Conservation (phyloP, 805 yeast species). For the Maudiozyma pseudohumilis region DNA sequence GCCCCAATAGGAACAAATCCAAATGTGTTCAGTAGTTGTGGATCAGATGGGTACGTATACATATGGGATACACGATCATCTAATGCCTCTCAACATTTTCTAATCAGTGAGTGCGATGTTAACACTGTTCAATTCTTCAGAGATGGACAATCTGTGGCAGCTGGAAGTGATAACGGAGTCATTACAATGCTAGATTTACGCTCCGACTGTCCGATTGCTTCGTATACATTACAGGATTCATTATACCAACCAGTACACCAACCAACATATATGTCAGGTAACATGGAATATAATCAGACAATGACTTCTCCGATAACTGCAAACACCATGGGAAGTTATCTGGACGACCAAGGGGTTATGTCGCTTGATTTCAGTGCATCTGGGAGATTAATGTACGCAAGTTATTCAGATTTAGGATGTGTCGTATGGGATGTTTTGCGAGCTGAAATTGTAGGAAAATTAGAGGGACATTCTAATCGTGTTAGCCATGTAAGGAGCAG, state of each 20-base stretch:
- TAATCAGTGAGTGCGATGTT: slow-evolving; percentile 54
- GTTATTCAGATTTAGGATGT: slow-evolving; percentile 69
- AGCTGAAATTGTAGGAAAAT: slow-evolving; percentile 51
- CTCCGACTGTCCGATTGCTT: slow-evolving; percentile 58
- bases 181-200: slow-evolving; percentile 66
- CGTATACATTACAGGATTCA: slow-evolving; percentile 31
- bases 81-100: slow-evolving; percentile 40
- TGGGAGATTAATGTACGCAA: slow-evolving; percentile 64
- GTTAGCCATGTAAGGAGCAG: slow-evolving; percentile 56
- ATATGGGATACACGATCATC: slow-evolving; percentile 56
- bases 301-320: slow-evolving; percentile 13
- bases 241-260: slow-evolving; percentile 9
- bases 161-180: slow-evolving; percentile 74
- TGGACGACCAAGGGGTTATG: slow-evolving; percentile 59
- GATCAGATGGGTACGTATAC: slow-evolving; percentile 59
- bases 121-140: slow-evolving; percentile 55
- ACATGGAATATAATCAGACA: slow-evolving; percentile 19
- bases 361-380: slow-evolving; percentile 65
- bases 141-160: slow-evolving; percentile 56
- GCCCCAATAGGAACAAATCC: slow-evolving; percentile 17
- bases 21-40: slow-evolving; percentile 45
- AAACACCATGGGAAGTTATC: slow-evolving; percentile 18
- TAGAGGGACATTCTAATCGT: slow-evolving; percentile 56
- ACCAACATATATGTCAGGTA: slow-evolving; percentile 15
- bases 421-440: slow-evolving; percentile 68